These are phyloP conservation scores for Ceratobasidium sp. DNA, from an alignment of 1,284 basidiomycete genomes.

Conservation along the genomic window DNA sequence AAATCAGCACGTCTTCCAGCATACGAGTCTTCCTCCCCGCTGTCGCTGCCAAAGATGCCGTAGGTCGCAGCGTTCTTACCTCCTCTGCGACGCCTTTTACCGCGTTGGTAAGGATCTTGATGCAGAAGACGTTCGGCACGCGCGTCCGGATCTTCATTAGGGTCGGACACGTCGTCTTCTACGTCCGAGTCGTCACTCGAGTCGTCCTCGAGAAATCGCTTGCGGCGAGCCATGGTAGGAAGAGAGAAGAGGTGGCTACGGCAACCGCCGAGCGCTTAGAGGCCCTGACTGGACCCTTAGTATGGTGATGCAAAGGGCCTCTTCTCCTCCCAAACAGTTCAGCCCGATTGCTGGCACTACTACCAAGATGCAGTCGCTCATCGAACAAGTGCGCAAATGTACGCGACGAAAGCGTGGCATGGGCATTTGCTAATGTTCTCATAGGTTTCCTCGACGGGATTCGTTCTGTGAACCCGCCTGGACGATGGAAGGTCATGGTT, in stretches of 20 bases:
- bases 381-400: conserved; percentile 45
- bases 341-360: conserved; percentile 33
- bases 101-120: conserved; percentile 80
- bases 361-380: conserved; percentile 37
- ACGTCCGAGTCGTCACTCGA: conserved; percentile 62
- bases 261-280: conserved; percentile 15
- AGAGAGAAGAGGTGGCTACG: conserved; percentile 5
- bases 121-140: conserved; percentile 84
- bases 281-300: conserved; percentile 27
- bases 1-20: conserved; percentile 69
- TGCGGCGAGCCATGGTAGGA: conserved; percentile 79
- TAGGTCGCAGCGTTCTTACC: conserved; percentile 84
- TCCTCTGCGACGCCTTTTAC: conserved; percentile 67
- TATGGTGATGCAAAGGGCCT: conserved; percentile 20
- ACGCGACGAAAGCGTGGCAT: background rate
- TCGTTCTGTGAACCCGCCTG: conserved; percentile 81
- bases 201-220: conserved; percentile 82
- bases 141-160: conserved; percentile 68
- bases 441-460: conserved; percentile 84
- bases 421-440: background rate
- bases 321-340: conserved; percentile 10
- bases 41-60: conserved; percentile 85
- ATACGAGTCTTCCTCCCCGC: conserved; percentile 59
- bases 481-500: conserved; percentile 96
- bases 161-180: conserved; percentile 58